Conservation (phyloP, 331 rosid species). For the Ulmus americana region DNA sequence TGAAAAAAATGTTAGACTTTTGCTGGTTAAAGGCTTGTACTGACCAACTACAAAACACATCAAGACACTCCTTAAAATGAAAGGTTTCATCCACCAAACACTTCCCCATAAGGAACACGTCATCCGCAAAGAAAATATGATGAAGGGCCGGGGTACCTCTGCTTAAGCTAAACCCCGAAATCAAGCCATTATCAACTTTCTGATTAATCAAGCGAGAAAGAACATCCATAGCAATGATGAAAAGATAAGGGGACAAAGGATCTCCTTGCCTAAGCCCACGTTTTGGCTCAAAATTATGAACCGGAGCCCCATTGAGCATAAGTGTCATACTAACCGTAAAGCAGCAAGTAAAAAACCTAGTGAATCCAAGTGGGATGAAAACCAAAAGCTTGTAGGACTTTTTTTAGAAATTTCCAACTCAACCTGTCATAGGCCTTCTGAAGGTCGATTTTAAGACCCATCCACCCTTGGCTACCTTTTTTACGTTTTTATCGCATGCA, state of each 20-base stretch:
- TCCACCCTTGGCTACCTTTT: not conserved
- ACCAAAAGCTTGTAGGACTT: not conserved
- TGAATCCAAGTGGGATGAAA: not conserved
- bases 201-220: not conserved
- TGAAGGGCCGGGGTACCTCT: not conserved
- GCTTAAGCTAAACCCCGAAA: not conserved
- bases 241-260: not conserved
- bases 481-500: not conserved
- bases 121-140: not conserved
- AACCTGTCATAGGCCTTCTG: not conserved
- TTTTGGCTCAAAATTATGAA: not conserved
- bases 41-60: not conserved
- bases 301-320: not conserved
- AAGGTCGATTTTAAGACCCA: not conserved
- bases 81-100: no score
- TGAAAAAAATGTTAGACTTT: not conserved
- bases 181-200: not conserved
- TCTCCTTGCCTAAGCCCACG: not conserved
- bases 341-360: not conserved
- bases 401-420: not conserved
- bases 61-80: not conserved
- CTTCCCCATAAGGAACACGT: not conserved
- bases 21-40: not conserved
- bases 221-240: not conserved
- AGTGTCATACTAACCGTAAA: not conserved